Evolutionary conservation across 2,329 filamentous ascomycete species (phyloP).

Genomic region (Claviceps maximensis): DNA sequence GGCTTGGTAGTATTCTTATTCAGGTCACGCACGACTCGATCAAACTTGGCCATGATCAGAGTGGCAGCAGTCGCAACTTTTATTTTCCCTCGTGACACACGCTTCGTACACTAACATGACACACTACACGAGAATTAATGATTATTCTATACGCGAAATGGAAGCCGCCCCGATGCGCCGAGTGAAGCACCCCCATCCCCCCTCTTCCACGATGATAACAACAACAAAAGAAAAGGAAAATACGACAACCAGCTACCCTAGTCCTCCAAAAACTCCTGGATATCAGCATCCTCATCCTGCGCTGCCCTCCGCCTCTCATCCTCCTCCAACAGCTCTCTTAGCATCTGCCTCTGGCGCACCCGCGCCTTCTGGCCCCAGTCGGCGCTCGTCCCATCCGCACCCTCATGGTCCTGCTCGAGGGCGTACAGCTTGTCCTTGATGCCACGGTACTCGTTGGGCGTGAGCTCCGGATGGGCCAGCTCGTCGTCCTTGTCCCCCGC

Average conservation of each 20-base stretch:
- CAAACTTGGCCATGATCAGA: too few relatives aligned
- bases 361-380: constrained; percentile 61
- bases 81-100: neutral
- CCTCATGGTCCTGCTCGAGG: constrained; percentile 31
- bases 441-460: constrained; percentile 51
- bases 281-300: constrained; percentile 61
- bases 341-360: constrained; percentile 52
- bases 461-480: constrained; percentile 32
- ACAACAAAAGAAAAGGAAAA: neutral
- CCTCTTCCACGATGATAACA: neutral
- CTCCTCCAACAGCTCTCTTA: constrained; percentile 51
- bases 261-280: constrained; percentile 55
- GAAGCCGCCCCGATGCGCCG: neutral
- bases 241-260: neutral
- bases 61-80: neutral
- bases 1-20: too few relatives aligned
- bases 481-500: neutral
- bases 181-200: neutral
- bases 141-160: neutral
- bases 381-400: constrained; percentile 32
- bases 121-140: neutral
- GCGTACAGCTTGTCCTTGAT: constrained; percentile 40
- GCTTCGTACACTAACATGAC: neutral
- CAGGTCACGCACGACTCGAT: too few relatives aligned
- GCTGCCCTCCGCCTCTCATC: constrained; percentile 47